These are phyloP conservation scores for Torulaspora pretoriensis DNA, from an alignment of 1,139 yeast species.

Conservation along the genomic window DNA sequence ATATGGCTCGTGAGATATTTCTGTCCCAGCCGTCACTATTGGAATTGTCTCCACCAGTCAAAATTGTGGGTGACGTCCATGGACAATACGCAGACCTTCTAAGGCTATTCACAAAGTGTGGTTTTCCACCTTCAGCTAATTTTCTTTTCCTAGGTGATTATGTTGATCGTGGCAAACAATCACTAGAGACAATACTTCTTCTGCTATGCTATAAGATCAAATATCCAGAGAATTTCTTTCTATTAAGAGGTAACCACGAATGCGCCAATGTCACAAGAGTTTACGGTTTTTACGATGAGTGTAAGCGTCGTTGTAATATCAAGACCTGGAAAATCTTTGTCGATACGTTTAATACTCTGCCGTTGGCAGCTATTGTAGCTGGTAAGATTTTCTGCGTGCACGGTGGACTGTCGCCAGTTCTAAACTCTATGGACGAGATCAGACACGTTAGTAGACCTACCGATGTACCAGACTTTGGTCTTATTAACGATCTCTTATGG, in stretches of 20 bases:
- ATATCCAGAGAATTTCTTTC: slow-evolving; percentile 91
- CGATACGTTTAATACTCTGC: slow-evolving; percentile 90
- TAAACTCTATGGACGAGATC: slow-evolving; percentile 87
- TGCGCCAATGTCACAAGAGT: slow-evolving; percentile 95
- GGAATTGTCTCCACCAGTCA: slow-evolving; percentile 91
- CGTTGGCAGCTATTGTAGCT: slow-evolving; percentile 93
- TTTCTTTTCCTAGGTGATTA: slow-evolving; percentile 92
- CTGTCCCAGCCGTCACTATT: slow-evolving; percentile 82
- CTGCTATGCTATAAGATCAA: slow-evolving; percentile 88
- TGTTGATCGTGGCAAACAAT: slow-evolving; percentile 95
- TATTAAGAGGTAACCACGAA: slow-evolving; percentile 92
- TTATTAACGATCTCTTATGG: slow-evolving; percentile 89
- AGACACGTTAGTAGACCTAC: slow-evolving; percentile 90
- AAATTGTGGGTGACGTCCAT: slow-evolving; percentile 96
- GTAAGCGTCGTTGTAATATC: slow-evolving; percentile 86
- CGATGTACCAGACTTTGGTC: slow-evolving; percentile 94
- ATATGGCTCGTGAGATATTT: slow-evolving; percentile 82
- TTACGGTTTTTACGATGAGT: slow-evolving; percentile 95
- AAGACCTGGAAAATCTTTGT: slow-evolving; percentile 92
- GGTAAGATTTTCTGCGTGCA: slow-evolving; percentile 96
- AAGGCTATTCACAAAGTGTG: slow-evolving; percentile 90
- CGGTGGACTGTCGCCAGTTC: slow-evolving; percentile 91
- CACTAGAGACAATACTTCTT: slow-evolving; percentile 81
- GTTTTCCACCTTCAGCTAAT: slow-evolving; percentile 95
- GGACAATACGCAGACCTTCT: slow-evolving; percentile 93